Conservation (phyloP, 768 basidiomycete genomes). For the Nevesoporus exiguus region DNA sequence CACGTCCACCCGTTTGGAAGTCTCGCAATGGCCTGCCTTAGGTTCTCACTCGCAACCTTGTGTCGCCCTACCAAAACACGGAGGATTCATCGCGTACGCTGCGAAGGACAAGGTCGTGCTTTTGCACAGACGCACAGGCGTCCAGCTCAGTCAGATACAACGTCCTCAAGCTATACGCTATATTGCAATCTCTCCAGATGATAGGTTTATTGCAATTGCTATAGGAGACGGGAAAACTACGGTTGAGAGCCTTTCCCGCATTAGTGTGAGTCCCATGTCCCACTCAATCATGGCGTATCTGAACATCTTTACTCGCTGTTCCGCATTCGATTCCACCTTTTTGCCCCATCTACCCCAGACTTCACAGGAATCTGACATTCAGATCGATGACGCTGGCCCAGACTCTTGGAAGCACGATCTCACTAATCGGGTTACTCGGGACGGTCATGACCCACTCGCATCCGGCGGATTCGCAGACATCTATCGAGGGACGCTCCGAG, state of each 20-base stretch:
- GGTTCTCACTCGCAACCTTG: not conserved
- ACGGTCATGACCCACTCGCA: too few species aligned
- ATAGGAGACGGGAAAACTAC: not conserved
- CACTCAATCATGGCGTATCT: too few species aligned
- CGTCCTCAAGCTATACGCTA: not conserved
- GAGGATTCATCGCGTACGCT: not conserved
- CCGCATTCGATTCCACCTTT: too few species aligned
- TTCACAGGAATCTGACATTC: too few species aligned
- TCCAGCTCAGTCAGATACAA: not conserved
- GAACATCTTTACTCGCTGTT: too few species aligned
- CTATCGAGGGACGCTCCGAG: too few species aligned
- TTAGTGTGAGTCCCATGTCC: not conserved
- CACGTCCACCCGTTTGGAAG: not conserved
- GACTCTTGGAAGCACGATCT: too few species aligned
- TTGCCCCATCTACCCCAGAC: too few species aligned
- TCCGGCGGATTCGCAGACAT: too few species aligned
- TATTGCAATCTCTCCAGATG: not conserved
- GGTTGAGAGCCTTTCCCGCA: not conserved
- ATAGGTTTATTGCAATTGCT: not conserved
- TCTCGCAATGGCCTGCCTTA: not conserved
- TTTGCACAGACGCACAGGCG: not conserved
- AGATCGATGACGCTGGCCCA: too few species aligned
- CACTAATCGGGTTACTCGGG: too few species aligned
- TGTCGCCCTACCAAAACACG: not conserved
- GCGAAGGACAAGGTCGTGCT: not conserved